Evolutionary conservation across 2,329 filamentous ascomycete species (phyloP), one percentile per base, ranked within the genome.

Genomic region (Apiospora sp.): DNA sequence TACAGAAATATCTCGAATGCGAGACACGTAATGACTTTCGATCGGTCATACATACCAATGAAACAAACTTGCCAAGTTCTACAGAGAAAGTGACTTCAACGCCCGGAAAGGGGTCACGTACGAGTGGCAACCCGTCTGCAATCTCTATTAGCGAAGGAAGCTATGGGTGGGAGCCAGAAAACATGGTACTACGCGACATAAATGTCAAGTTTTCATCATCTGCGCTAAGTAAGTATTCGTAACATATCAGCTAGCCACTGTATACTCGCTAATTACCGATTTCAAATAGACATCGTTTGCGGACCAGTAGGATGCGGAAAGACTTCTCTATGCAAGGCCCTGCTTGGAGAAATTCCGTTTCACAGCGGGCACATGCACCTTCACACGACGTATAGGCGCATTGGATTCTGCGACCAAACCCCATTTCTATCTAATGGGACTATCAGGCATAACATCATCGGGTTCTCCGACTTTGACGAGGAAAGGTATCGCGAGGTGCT

Each of bases 231-330:
- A 41, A 8, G 58, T 41, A 10, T 12, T 19, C 3, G 19, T n/a
- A 14, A 1, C 1, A 64, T 1, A 41, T 4, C 22, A n/a, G 19
- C 19, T 24, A 3, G 13, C 3, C 34, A 10, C 24, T 24, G 10
- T 24, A 37, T 13, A 8, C 34, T 41, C 3, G 58, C 58, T 64
- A n/a, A 64, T n/a, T 80, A 12, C 4, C 27, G 4, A 5, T 43
- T 34, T 14, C 61, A 16, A 61, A 6, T 2, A 64, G 58, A 68
- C 43, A 79, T 87, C 4, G 75, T 87, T 0, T 77, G 85, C 13
- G 85, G 85, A 0, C 84, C 85, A 0, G 78, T 87, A 4, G 86
- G 82, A 0, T 83, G 82, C 0, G 86, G 86, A 0, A 87, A 87
- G 73, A 85, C 82, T 0, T 84, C 85, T 0, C 74, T 87, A 0